A percentile compares a stretch with the other conserved stretches of the same genome.
Conservation (phyloP, 225 moss, liverwort and hornwort genomes). For the Physcomitrellopsis africana region DNA sequence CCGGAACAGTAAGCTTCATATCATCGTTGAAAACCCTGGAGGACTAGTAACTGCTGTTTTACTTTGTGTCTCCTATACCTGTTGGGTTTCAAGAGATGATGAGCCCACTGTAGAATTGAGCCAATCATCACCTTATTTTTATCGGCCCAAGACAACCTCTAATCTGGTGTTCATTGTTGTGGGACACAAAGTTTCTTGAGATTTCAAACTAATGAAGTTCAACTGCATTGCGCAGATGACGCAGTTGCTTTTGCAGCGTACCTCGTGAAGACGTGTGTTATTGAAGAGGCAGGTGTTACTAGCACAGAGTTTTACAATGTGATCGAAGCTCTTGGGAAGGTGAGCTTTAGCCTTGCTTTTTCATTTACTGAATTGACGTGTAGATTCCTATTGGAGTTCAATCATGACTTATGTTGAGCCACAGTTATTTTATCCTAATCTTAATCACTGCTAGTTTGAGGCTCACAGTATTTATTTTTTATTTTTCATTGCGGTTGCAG, state of each 20-base stretch:
- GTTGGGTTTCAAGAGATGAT: not conserved
- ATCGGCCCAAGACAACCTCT: not conserved
- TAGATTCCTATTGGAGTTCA: conserved; percentile 12
- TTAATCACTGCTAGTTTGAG: not conserved
- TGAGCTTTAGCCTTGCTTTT: conserved; percentile 24
- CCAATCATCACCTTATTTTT: conserved; percentile 7
- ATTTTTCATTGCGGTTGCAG: conserved; percentile 39
- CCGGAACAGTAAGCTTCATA: conserved; percentile 74
- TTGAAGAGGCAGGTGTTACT: conserved; percentile 89
- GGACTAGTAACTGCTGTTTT: not conserved
- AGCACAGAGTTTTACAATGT: conserved; percentile 89
- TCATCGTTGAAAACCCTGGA: not conserved
- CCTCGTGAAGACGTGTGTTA: conserved; percentile 88
- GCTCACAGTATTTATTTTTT: not conserved
- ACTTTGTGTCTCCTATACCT: not conserved
- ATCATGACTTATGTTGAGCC: not conserved
- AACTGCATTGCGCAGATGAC: conserved; percentile 54
- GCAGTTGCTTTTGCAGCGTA: conserved; percentile 84
- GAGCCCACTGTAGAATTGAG: not conserved
- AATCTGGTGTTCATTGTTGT: not conserved
- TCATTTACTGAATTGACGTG: not conserved
- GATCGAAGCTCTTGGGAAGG: conserved; percentile 90
- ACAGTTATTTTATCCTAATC: not conserved
- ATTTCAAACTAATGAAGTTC: conserved; percentile 12
- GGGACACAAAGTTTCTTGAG: not conserved